Base-by-base conservation (phyloP, 2,329 filamentous ascomycete species). In the Teratosphaeria destructans region DNA sequence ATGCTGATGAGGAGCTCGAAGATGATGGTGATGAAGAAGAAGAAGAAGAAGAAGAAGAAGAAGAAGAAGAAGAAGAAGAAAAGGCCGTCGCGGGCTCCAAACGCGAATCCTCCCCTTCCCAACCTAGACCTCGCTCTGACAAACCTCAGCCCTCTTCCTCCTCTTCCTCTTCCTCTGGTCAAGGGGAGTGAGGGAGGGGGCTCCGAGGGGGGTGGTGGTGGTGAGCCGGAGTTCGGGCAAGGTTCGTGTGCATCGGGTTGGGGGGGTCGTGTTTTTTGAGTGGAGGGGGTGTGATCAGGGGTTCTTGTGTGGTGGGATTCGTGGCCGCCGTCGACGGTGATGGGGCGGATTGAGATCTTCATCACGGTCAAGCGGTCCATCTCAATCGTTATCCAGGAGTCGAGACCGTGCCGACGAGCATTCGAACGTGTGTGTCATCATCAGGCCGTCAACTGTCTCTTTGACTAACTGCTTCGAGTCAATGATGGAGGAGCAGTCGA, bases 201-300 rank as follows among this genome's bases (percentile, higher is more conserved):
- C 78, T 64, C 75, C 76, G 4, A 71, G n/a, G n/a, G n/a, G 71
- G 62, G 66, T 78, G 53, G 74, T 78, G 19, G 61, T 78, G 60
- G 75, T 71, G 65, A 74, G 69, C 55, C 70, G 66, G 10, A 68
- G 66, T 55, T 72, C 71, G 43, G 75, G 74, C 11, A 77, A 77
- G 67, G 70, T 74, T 32, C 73, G 70, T 35, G 74, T 77, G 56
- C 75, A 78, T 57, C 77, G 77, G 67, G 72, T 75, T 3, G 74
- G 77, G 23, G 72, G 71, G n/a, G n/a, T n/a, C n/a, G 35, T 73
- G 75, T 57, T 76, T 61, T 78, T 76, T 61, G 75, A 75, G 26
- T 23, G 54, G 26, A 37, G 11, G 55, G 34, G 39, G n/a, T n/a
- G n/a, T n/a, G 29, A 14, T 35, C 32, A 32, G 52, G 52, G 52